Evolutionary conservation across 495 filamentous ascomycete genomes (phyloP).

Genomic region (Daldinia caldariorum): DNA sequence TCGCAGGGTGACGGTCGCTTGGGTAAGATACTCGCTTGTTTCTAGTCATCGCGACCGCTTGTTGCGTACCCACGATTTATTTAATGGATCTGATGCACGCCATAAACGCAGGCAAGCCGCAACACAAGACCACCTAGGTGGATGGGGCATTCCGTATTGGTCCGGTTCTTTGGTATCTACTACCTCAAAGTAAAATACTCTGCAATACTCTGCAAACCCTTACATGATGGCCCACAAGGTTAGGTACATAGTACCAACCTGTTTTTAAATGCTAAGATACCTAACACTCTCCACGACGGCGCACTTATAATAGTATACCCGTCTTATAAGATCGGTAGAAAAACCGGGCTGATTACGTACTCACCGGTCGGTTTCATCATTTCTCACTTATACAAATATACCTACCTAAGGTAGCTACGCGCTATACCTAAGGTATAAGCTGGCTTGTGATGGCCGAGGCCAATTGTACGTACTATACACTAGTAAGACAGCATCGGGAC

Average conservation of each 20-base stretch:
- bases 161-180: conserved; percentile 4
- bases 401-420: no score
- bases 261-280: neutral
- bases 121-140: conserved; percentile 18
- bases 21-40: conserved; percentile 29
- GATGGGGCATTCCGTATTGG: conserved; percentile 16
- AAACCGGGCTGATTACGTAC: conserved; percentile 19
- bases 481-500: conserved; percentile 33
- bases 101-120: conserved; percentile 23
- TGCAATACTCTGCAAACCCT: neutral
- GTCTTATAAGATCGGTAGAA: conserved; percentile 4
- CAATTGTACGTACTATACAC: conserved; percentile 12
- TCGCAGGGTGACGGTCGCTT: conserved; percentile 30
- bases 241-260: neutral
- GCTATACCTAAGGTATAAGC: conserved; percentile 1
- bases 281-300: neutral
- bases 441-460: conserved; percentile 6
- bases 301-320: neutral
- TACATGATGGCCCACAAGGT: neutral
- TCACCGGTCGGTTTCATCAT: conserved; percentile 37
- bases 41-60: conserved; percentile 15
- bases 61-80: conserved; percentile 8
- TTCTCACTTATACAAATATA: conserved; percentile 23
- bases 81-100: conserved; percentile 17
- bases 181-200: neutral